Percentiles rank a stretch among this genome's conserved stretches.
phyloP scores from a whole-genome alignment of 2,329 filamentous ascomycete genomes.

The Fulvia fulva region DNA sequence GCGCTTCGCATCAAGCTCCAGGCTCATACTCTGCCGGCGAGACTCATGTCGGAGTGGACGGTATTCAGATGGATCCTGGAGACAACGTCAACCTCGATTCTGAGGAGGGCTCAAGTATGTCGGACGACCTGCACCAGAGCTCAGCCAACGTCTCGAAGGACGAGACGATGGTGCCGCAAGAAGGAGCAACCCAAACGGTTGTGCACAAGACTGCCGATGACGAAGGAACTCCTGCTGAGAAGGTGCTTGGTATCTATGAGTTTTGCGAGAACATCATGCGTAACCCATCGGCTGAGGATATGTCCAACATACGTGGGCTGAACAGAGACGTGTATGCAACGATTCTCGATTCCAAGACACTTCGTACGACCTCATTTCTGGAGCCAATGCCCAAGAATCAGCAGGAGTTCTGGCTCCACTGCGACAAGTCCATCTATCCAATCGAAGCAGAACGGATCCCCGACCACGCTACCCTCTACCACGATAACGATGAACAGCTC shows the following conservation, averaged over 20 bases:
- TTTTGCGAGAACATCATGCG: background rate
- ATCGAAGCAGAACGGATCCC: background rate
- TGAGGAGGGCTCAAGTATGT: too few species aligned
- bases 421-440: background rate
- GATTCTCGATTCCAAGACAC: background rate
- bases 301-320: background rate
- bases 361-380: too few species aligned
- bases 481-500: background rate
- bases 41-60: too few species aligned
- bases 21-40: too few species aligned
- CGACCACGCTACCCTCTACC: background rate
- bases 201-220: too few species aligned
- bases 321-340: background rate
- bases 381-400: background rate
- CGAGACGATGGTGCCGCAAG: too few species aligned
- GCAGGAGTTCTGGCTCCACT: background rate
- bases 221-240: background rate
- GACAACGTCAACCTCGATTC: too few species aligned
- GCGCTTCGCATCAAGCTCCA: too few species aligned
- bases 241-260: background rate
- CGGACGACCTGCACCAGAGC: too few species aligned
- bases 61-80: too few species aligned
- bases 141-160: too few species aligned
- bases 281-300: background rate
- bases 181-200: too few species aligned